Evolutionary conservation across 768 basidiomycete species (phyloP), one percentile per base, ranked within the genome.

Genomic region (Rhodotorula graminis): DNA sequence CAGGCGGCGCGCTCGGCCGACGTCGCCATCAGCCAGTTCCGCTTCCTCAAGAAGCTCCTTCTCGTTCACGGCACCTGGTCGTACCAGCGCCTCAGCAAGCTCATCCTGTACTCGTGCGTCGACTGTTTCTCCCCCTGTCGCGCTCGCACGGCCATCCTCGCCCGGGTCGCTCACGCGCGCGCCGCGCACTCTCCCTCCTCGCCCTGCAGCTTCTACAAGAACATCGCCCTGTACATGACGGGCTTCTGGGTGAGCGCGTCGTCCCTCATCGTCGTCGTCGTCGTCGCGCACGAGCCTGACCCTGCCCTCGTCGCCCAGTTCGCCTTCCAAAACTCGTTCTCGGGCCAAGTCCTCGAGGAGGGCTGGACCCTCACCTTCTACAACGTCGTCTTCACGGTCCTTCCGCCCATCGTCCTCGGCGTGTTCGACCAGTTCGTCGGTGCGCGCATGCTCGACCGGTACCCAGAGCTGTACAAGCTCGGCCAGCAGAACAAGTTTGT

Each of bases 11-110:
- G 96, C 59, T 95, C 94, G 46, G 92, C 96, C 23, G 96, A 99
- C 81, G 88, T 99, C 52, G 92, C 96, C 0, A 99, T 99, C 74
- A 77, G 74, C 47, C 95, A 99, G 81, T 99, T 99, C 84, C 86
- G 95, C 31, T 98, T 85, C 83, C 83, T 99, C 75, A 94, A 93
- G 82, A 99, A 99, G 81, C 82, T 98, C 37, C 81, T 99, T 16
- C 87, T 99, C 25, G 96, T 99, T 14, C 96, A 99, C 79, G 96
- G 96, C 10, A 90, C 96, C 4, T 99, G 96, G 96, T 97, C 95
- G 82, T 99, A 99, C 80, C 89, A 91, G 68, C 86, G 96, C 47
- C 80, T 99, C 69, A 94, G 93, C 23, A 98, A 95, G 80, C 85
- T 99, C 68, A 94, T 98, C 78, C 84, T 99, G 16, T 99, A 95